These are phyloP conservation scores for Backusella morwellensis DNA, from an alignment of 192 early-diverging fungal species.

Conservation along the genomic window DNA sequence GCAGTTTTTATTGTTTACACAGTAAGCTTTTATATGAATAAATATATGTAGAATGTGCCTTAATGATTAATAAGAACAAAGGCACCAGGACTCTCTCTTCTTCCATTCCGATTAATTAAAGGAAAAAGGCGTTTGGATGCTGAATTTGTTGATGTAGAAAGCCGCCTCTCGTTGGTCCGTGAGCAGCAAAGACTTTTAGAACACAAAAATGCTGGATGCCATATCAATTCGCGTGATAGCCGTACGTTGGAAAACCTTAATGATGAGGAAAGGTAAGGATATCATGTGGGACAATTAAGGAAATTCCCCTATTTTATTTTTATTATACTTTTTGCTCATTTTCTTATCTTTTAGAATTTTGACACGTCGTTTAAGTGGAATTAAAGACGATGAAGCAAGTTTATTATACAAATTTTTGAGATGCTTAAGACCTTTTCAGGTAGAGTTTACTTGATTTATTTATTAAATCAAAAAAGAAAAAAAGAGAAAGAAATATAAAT, in stretches of 20 bases:
- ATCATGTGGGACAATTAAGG: background rate
- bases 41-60: background rate
- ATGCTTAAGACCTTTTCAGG: constrained; percentile 30
- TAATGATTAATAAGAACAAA: background rate
- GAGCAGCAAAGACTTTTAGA: constrained; percentile 26
- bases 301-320: background rate
- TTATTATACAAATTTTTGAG: constrained; percentile 9
- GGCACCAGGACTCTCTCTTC: constrained; percentile 38
- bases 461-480: background rate
- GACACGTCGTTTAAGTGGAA: constrained; percentile 16
- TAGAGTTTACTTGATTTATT: background rate
- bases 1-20: constrained; percentile 50
- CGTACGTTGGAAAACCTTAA: constrained; percentile 20
- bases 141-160: constrained; percentile 22
- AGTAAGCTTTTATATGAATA: constrained; percentile 23
- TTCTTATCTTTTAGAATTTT: constrained; percentile 22
- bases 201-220: constrained; percentile 17
- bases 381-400: constrained; percentile 24
- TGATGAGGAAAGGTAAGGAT: constrained; percentile 23
- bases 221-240: constrained; percentile 5
- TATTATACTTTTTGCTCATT: background rate
- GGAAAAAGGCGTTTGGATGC: constrained; percentile 24
- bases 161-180: constrained; percentile 10
- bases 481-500: background rate
- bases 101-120: constrained; percentile 36